Percentiles rank a stretch among this genome's conserved stretches.
Evolutionary conservation across 2,329 filamentous ascomycete genomes (phyloP).

Genomic region (Pseudocercospora vitis): DNA sequence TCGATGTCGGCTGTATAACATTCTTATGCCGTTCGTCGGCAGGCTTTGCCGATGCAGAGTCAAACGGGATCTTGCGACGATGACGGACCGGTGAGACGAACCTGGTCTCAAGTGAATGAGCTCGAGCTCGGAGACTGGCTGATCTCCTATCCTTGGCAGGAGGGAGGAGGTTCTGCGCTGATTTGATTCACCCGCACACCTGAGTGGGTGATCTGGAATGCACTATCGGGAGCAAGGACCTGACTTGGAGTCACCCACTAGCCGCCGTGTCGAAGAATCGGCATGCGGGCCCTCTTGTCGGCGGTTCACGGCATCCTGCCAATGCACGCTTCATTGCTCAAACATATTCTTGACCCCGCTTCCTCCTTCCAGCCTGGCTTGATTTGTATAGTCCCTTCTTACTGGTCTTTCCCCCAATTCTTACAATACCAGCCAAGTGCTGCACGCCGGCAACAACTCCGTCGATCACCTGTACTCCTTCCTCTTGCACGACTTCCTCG

Average conservation of each 20-base stretch:
- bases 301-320: neutral
- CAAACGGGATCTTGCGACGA: neutral
- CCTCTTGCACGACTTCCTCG: conserved; percentile 48
- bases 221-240: too few species aligned
- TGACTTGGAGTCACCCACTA: too few species aligned
- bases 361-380: conserved; percentile 40
- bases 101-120: neutral
- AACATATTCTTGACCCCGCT: conserved; percentile 45
- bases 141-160: too few species aligned
- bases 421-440: conserved; percentile 48
- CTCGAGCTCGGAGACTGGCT: neutral
- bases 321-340: conserved; percentile 21
- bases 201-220: too few species aligned
- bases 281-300: too few species aligned
- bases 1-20: too few species aligned
- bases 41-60: neutral
- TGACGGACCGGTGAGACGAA: neutral
- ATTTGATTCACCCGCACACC: too few species aligned
- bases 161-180: too few species aligned
- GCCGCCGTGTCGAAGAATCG: too few species aligned
- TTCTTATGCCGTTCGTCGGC: neutral
- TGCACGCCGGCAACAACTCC: conserved; percentile 53
- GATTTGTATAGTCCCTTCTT: conserved; percentile 48
- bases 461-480: conserved; percentile 52
- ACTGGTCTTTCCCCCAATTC: conserved; percentile 48